Conservation (phyloP, 2,329 filamentous ascomycete genomes). For the Xylaria sp. region DNA sequence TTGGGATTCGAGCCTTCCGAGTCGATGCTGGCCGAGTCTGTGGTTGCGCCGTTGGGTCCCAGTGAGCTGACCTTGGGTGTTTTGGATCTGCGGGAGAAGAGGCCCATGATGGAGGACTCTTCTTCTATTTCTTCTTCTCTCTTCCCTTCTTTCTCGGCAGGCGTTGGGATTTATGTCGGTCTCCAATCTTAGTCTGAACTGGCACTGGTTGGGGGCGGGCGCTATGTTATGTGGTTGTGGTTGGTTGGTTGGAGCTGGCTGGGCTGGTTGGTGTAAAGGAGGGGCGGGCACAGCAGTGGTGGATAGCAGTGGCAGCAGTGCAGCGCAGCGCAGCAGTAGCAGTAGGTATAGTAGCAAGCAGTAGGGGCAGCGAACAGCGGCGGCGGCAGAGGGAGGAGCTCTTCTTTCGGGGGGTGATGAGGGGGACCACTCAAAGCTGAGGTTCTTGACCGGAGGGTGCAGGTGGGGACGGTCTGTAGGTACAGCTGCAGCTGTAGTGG, state of each 20-base stretch:
- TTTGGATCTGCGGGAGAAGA: slow-evolving; percentile 60
- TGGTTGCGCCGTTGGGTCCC: slow-evolving; percentile 44
- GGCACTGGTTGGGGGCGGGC: too few relatives aligned
- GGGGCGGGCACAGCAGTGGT: background rate
- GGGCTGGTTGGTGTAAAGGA: background rate
- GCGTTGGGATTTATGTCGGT: background rate
- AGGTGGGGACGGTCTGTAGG: too few relatives aligned
- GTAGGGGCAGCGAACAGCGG: too few relatives aligned
- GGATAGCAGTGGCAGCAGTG: too few relatives aligned
- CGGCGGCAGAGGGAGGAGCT: background rate
- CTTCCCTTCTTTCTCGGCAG: background rate
- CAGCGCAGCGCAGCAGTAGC: too few relatives aligned
- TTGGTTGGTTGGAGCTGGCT: background rate
- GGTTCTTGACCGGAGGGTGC: background rate
- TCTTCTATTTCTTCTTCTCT: background rate
- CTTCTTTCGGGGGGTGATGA: background rate
- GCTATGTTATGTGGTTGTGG: background rate
- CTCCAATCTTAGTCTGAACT: too few relatives aligned
- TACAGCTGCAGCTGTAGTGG: background rate
- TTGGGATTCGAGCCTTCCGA: slow-evolving; percentile 54
- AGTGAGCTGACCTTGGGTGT: slow-evolving; percentile 47
- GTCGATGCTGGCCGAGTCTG: slow-evolving; percentile 53
- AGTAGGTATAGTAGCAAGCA: too few relatives aligned
- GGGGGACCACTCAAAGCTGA: background rate
- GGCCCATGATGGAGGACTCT: slow-evolving; percentile 46